A percentile compares a stretch with the other conserved stretches of the same genome.
phyloP scores from a whole-genome alignment of 2,329 filamentous ascomycete species.

The Colletotrichum aenigma region DNA sequence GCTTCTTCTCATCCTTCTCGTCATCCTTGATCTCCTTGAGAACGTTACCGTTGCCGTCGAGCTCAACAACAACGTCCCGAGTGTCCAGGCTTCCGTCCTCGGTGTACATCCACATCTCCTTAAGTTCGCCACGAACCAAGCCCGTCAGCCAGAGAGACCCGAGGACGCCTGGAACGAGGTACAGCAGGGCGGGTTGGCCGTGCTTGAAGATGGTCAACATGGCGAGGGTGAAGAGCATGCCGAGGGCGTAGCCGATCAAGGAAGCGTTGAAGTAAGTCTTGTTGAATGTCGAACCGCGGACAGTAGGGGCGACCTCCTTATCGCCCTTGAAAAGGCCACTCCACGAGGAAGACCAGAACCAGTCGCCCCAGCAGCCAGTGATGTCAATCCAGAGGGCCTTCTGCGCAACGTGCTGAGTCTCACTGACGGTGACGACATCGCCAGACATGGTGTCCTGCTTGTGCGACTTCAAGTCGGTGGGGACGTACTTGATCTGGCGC shows the following conservation, averaged over 20 bases:
- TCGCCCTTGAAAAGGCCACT: conserved; percentile 24
- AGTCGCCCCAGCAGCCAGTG: conserved; percentile 80
- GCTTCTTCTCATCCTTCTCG: conserved; percentile 40
- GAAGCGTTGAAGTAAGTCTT: conserved; percentile 88
- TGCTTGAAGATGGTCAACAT: conserved; percentile 81
- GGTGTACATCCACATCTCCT: conserved; percentile 80
- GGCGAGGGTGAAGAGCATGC: conserved; percentile 76
- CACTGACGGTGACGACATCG: conserved; percentile 35
- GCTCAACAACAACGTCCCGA: conserved; percentile 58
- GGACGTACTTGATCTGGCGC: conserved; percentile 60
- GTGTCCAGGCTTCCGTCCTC: conserved; percentile 69
- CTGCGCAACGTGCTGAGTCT: conserved; percentile 42
- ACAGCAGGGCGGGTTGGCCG: conserved; percentile 88
- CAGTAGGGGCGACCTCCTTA: conserved; percentile 29
- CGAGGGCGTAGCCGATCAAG: conserved; percentile 76
- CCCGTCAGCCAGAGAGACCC: conserved; percentile 78
- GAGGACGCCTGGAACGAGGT: conserved; percentile 88
- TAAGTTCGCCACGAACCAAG: conserved; percentile 70
- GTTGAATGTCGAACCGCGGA: conserved; percentile 62
- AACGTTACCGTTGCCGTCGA: conserved; percentile 53
- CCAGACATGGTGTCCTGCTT: conserved; percentile 34
- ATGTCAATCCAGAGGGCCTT: conserved; percentile 59
- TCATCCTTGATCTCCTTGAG: conserved; percentile 43
- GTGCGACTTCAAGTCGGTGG: conserved; percentile 37
- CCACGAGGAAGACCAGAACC: conserved; percentile 70